Base-by-base conservation (phyloP, 1,284 basidiomycete genomes). In the Ganoderma lingzhi region DNA sequence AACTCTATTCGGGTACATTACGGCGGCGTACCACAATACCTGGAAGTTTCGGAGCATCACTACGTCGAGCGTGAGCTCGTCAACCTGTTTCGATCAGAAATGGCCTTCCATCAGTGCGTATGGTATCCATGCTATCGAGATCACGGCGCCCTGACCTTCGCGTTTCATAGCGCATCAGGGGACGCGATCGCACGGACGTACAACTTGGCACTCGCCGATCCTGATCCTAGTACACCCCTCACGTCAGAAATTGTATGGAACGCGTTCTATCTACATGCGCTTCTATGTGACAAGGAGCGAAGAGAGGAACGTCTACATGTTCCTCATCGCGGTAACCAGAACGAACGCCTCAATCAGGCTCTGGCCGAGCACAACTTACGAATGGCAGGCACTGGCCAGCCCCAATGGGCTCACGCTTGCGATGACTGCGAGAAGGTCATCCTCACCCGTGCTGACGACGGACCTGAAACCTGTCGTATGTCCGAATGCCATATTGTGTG, bases 351-450 rank as follows among this genome's bases (percentile, higher is more conserved):
- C 14, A 35, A n/a, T 0, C 35, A 15, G 17, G 58, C 35, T 12
- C 35, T 65, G 5, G 10, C 23, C 3, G 35, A 5, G 6, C 55
- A 56, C 0, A 66, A 51, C 17, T 6, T 15, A 0, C 45, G 32
- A 23, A 62, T 66, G 60, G 37, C 9, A 10, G 65, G 65, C 0
- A 28, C 17, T 0, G 66, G 63, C n/a, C n/a, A n/a, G n/a, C n/a
- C n/a, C n/a, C n/a, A n/a, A n/a, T n/a, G n/a, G n/a, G n/a, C n/a
- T n/a, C 3, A 63, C 62, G 44, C 51, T 19, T 78, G 78, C 63
- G 69, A 76, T 45, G 60, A 67, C 0, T 77, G 77, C 37, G 65
- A 62, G 2, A 28, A 39, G 19, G n/a, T n/a, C n/a, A n/a, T n/a
- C n/a, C n/a, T n/a, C n/a, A n/a, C n/a, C n/a, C n/a, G n/a, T n/a